These are phyloP conservation scores for Mycena filopes DNA, from an alignment of 768 basidiomycete species.

Conservation along the genomic window DNA sequence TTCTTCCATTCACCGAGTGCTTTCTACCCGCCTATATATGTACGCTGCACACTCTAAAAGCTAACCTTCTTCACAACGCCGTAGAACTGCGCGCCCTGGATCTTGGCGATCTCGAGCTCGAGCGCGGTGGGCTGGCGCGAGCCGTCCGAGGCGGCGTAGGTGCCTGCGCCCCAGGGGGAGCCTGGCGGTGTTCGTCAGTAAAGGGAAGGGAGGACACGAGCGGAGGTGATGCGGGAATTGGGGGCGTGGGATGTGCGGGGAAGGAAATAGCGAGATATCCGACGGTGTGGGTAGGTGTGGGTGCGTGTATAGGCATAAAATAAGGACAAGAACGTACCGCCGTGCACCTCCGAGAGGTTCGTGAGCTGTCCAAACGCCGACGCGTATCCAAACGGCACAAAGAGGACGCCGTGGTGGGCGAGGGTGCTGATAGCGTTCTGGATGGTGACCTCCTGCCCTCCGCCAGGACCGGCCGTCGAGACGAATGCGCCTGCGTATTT, in stretches of 20 bases:
- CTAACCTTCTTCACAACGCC: constrained; percentile 57
- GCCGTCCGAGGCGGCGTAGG: constrained; percentile 64
- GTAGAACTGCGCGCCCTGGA: constrained; percentile 70
- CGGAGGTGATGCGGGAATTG: too few relatives aligned
- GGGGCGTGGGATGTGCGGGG: too few relatives aligned
- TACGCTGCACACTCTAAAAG: constrained; percentile 42
- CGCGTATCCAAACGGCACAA: constrained; percentile 79
- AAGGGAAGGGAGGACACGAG: too few relatives aligned
- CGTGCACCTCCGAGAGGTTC: constrained; percentile 64
- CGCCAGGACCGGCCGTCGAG: constrained; percentile 76
- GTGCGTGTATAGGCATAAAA: too few relatives aligned
- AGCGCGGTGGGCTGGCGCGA: constrained; percentile 68
- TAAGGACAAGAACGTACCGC: too few relatives aligned
- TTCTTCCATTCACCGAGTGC: too few relatives aligned
- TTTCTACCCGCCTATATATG: too few relatives aligned
- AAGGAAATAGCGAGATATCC: too few relatives aligned
- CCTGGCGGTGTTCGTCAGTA: too few relatives aligned
- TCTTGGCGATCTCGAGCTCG: constrained; percentile 65
- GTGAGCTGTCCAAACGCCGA: constrained; percentile 51
- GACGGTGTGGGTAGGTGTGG: too few relatives aligned
- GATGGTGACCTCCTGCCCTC: constrained; percentile 80
- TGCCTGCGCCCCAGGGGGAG: constrained; percentile 86
- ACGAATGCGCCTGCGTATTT: constrained; percentile 83
- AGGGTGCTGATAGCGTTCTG: constrained; percentile 65
- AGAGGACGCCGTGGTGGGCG: constrained; percentile 78